Evolutionary conservation across 371 early-diverging fungal genomes (phyloP), one percentile per base, ranked within the genome.

Genomic region (Sporodiniella umbellata): DNA sequence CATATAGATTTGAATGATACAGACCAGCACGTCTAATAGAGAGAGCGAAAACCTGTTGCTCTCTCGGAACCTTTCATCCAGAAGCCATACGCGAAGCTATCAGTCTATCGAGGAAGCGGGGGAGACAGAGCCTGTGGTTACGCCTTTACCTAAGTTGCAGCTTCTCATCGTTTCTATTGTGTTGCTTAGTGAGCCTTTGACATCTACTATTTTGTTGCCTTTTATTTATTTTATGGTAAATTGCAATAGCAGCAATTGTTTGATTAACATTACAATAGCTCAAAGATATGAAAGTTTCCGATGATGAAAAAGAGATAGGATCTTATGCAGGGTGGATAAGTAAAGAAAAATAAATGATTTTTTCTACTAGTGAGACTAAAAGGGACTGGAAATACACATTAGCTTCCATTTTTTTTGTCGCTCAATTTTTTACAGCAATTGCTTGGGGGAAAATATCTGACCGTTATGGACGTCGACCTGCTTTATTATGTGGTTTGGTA

Each of bases 391-490:
- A 42, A 37, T 15, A 8, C 25, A 12, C 25, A 23, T 49, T 58
- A 72, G 75, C 75, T 15, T 75, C 75, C 1, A 48, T 74, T 0
- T 81, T 80, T 52, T 81, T 79, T 48, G 40, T 81, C 42, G 81
- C 80, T 0, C 79, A 80, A 47, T 82, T 81, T 31, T 72, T 69
- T 54, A 78, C 72, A 6, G 74, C 78, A 2, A 66, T 81, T 48
- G 55, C 67, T 23, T 81, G 81, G 80, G 83, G 83, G 5, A 64
- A 56, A 40, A 48, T 83, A 48, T 81, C 81, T 8, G 83, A 85
- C 56, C 60, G 74, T 11, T 60, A 84, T 53, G 96, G 96, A 15
- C 70, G 96, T 19, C 58, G 89, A 22, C 94, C 94, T 4, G 87
- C 93, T 1, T 53, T 96, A 2, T 62, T 94, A 15, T 67, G 83